Evolutionary conservation across 305 asterid genomes (phyloP).

Genomic region (Fraxinus nigra): DNA sequence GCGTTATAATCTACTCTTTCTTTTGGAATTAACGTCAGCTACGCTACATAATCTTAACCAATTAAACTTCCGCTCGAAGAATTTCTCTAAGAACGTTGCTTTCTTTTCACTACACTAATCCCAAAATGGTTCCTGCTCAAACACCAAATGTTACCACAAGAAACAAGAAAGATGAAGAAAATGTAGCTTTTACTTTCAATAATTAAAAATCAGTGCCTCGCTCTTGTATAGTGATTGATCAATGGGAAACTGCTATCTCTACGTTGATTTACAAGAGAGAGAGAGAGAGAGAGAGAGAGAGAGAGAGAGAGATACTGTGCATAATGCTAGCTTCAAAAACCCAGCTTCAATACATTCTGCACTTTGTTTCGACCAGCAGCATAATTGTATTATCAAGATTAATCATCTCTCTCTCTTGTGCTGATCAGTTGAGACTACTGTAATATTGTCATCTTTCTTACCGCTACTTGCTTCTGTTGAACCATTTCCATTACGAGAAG

Average conservation of each 20-base stretch:
- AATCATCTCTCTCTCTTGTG: conserved; percentile 24
- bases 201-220: not conserved
- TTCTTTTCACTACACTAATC: not conserved
- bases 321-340: conserved; percentile 42
- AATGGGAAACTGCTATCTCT: not conserved
- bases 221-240: not conserved
- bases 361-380: conserved; percentile 12
- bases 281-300: not conserved
- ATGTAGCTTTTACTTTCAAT: not conserved
- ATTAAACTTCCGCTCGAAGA: not conserved
- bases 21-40: not conserved
- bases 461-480: conserved; percentile 31
- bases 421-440: conserved; percentile 30
- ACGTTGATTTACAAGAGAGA: not conserved
- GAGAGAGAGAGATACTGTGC: conserved; percentile 20
- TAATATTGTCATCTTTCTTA: conserved; percentile 29
- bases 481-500: conserved; percentile 46
- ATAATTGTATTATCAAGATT: not conserved
- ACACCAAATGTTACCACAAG: not conserved
- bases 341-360: conserved; percentile 38
- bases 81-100: not conserved
- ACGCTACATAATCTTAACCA: not conserved
- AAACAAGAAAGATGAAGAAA: not conserved
- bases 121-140: not conserved
- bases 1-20: not conserved